These are phyloP conservation scores for Chalciporus sp. DNA, from an alignment of 1,284 basidiomycete genomes.

Conservation along the genomic window DNA sequence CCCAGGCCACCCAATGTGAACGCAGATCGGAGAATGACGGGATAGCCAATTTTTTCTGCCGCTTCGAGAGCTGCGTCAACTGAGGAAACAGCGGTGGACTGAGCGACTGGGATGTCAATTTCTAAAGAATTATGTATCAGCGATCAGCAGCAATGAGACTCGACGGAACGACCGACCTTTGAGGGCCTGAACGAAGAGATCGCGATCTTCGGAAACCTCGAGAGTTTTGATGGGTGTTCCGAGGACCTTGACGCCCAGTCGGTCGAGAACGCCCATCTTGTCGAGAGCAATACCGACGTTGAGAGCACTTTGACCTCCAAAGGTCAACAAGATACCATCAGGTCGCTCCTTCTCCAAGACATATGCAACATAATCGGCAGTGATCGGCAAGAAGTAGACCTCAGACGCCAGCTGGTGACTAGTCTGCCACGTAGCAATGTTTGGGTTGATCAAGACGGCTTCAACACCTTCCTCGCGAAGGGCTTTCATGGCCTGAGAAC, in stretches of 20 bases:
- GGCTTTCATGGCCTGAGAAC: conserved; percentile 98
- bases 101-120: conserved; percentile 97
- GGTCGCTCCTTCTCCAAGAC: conserved; percentile 98
- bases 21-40: conserved; percentile 96
- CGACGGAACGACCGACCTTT: conserved; percentile 62
- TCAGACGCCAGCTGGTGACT: conserved; percentile 96
- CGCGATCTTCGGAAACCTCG: conserved; percentile 96
- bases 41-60: conserved; percentile 92
- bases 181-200: conserved; percentile 95
- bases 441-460: conserved; percentile 96
- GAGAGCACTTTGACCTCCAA: conserved; percentile 97
- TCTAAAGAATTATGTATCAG: conserved; percentile 50
- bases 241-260: conserved; percentile 92
- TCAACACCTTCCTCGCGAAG: conserved; percentile 95
- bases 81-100: conserved; percentile 96
- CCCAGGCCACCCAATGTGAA: conserved; percentile 99
- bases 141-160: not conserved
- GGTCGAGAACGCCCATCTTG: conserved; percentile 96
- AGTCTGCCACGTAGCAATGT: conserved; percentile 97
- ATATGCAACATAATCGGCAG: conserved; percentile 97
- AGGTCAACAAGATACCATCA: conserved; percentile 96
- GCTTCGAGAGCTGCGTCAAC: conserved; percentile 92
- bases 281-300: conserved; percentile 99
- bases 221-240: conserved; percentile 95
- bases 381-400: conserved; percentile 98